Conservation (phyloP, 129 eudicot species). For the carrot (Daucus carota) region DH1_v3.0 NC_030387.2:1200001-1200500, state of each 20-base stretch:
- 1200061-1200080: not conserved
- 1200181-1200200: conserved; percentile 8
- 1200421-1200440: no score
- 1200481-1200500: no score
- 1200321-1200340: conserved; percentile 93
- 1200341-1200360: conserved; percentile 28
- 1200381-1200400: no score
- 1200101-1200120: not conserved
- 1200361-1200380: no score
- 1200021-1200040: not conserved
- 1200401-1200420: no score
- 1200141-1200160: not conserved
- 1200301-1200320: conserved; percentile 91
- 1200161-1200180: conserved; percentile 2
- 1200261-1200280: conserved; percentile 86
- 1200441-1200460: no score
- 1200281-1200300: conserved; percentile 93
- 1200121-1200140: not conserved
- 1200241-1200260: conserved; percentile 94
- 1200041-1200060: conserved; percentile 6
- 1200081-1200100: not conserved
- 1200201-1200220: conserved; percentile 8
- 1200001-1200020: conserved; percentile 1
- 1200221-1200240: conserved; percentile 71
- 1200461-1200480: no score